Conservation (phyloP, 495 filamentous ascomycete genomes). For the Penicillium bovifimosum region DNA sequence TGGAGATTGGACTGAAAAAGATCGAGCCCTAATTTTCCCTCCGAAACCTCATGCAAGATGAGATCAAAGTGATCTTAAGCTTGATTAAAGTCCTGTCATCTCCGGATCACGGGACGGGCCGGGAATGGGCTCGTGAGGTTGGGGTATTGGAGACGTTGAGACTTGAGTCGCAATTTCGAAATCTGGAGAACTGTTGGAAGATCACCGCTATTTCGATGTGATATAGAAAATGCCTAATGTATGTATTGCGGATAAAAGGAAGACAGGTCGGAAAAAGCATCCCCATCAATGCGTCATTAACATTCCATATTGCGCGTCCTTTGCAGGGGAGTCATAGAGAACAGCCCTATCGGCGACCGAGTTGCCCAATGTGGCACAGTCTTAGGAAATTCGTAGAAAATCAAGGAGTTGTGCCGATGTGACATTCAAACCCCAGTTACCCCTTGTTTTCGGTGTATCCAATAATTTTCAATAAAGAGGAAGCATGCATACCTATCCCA, state of each 20-base stretch:
- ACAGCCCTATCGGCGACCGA: neutral
- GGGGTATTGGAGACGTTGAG: too few relatives aligned
- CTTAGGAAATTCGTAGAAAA: neutral
- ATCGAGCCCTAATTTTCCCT: neutral
- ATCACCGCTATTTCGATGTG: too few relatives aligned
- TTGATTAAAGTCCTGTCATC: conserved; percentile 10
- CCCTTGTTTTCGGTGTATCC: neutral
- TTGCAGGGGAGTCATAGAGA: conserved; percentile 1
- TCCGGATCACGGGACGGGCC: conserved; percentile 14
- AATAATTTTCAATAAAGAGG: neutral
- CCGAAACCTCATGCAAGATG: neutral
- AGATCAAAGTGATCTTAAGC: neutral
- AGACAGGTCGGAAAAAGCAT: neutral
- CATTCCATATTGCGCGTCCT: conserved; percentile 10
- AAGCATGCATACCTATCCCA: neutral
- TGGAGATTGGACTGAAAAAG: neutral
- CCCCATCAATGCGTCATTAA: neutral
- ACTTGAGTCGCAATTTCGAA: too few relatives aligned
- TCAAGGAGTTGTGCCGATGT: conserved; percentile 3
- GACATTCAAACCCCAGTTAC: neutral
- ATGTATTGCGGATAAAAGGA: neutral
- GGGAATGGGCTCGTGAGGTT: conserved; percentile 6
- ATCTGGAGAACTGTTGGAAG: too few relatives aligned
- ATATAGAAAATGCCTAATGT: too few relatives aligned
- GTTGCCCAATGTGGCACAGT: neutral